Conservation (phyloP, 148 eudicot species). For the Pouteria glomerata region DNA sequence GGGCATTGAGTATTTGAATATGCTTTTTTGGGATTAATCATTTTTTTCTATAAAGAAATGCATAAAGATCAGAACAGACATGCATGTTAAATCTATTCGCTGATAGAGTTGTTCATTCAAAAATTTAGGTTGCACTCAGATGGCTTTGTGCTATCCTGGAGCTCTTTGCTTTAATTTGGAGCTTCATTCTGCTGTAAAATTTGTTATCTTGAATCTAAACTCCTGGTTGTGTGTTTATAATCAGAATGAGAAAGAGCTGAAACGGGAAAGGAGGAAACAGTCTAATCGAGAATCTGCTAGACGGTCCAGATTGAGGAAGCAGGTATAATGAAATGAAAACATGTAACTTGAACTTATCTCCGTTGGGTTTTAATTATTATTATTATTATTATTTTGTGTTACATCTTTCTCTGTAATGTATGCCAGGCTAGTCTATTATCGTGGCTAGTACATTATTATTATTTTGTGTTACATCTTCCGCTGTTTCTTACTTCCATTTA, state of each 20-base stretch:
- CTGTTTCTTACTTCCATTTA: too few relatives aligned
- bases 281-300: slow-evolving; percentile 97
- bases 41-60: neutral
- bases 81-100: neutral
- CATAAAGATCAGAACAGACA: neutral
- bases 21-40: neutral
- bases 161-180: neutral
- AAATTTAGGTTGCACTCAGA: neutral
- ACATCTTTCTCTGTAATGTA: neutral
- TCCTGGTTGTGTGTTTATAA: neutral
- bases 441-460: neutral
- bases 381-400: neutral
- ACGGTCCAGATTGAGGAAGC: slow-evolving; percentile 92
- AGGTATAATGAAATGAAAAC: slow-evolving; percentile 32
- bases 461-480: neutral
- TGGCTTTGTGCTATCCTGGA: neutral
- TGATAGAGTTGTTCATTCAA: slow-evolving; percentile 3
- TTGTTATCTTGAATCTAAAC: neutral
- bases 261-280: slow-evolving; percentile 88
- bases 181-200: neutral
- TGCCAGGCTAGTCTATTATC: neutral
- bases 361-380: neutral
- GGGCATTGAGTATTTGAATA: neutral
- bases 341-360: neutral
- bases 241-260: slow-evolving; percentile 79